Evolutionary conservation across 1,139 yeast genomes (phyloP), one percentile per base, ranked within the genome.

Genomic region (Hansenula lynferdii): DNA sequence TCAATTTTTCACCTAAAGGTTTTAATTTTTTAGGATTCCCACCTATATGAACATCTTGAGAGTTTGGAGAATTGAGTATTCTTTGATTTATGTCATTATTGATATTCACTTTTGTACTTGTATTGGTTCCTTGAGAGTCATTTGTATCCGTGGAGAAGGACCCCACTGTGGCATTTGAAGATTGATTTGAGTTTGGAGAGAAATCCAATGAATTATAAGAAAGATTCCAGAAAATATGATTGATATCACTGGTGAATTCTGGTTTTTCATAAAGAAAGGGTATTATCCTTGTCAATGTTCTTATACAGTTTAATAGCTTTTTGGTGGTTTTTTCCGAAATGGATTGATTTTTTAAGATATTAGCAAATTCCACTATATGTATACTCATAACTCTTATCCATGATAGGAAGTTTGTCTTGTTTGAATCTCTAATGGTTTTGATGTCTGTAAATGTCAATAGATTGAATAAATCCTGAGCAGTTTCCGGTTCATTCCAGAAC

Each of bases 201-300:
- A 31, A 25, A 33, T 39, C 50, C 20, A 38, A 47, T 42, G 43
- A 35, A 24, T 50, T 43, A 23, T 40, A 49, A 25, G 39, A 47
- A n/a, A 53, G 41, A 18, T 66, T 62, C 83, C 82, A 76, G 45
- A 75, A 73, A 9, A 72, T 47, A 22, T 58, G 53, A 28, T 58
- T 53, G 40, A 65, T 67, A 45, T 65, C 61, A 6, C 49, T 49
- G 3, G 47, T 49, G 40, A 69, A 62, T 16, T 62, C 65, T 1
- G 63, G 28, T 19, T 63, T 52, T 53, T 80, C 96, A 51, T 74
- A 85, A 11, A 84, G 53, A 42, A 77, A 73, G 0, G 97, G 97
- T 15, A 85, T 47, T 4, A 85, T 41, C 40, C 79, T 72, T 1
- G 89, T 77, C 34, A 90, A 59, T 8, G 84, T 60, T 26, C 96